Conservation (phyloP, 306 rosid genomes). For the Dryas alaskensis region DNA sequence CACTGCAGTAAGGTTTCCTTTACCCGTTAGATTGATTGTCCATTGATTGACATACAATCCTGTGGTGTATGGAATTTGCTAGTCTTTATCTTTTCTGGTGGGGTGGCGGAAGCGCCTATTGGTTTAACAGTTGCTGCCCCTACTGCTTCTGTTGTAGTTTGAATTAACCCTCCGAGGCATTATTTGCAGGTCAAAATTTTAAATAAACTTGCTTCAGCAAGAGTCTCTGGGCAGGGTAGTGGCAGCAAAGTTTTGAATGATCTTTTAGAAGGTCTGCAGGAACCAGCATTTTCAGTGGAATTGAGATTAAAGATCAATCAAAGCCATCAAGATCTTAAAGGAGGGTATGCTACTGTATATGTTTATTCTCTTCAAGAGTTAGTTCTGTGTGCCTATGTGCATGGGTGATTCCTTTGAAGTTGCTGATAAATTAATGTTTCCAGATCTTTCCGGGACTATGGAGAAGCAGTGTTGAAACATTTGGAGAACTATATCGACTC, state of each 20-base stretch:
- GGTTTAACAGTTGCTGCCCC: background rate
- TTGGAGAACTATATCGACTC: constrained; percentile 58
- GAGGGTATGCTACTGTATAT: constrained; percentile 53
- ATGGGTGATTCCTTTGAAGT: constrained; percentile 26
- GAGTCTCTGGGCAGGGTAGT: constrained; percentile 66
- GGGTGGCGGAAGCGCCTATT: background rate
- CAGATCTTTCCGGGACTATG: constrained; percentile 89
- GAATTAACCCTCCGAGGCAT: background rate
- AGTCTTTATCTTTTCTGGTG: background rate
- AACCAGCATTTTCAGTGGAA: constrained; percentile 71
- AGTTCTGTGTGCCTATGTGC: background rate
- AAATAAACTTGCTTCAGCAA: constrained; percentile 84
- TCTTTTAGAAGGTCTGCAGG: constrained; percentile 72
- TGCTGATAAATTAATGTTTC: constrained; percentile 31
- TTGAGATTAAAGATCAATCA: constrained; percentile 84
- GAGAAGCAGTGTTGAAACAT: constrained; percentile 80
- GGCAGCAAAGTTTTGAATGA: constrained; percentile 90
- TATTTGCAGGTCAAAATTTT: constrained; percentile 79
- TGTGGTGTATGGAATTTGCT: background rate
- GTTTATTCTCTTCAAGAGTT: constrained; percentile 16
- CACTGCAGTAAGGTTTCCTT: constrained; percentile 2
- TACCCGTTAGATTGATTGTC: background rate
- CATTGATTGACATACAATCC: background rate
- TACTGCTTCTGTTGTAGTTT: background rate
- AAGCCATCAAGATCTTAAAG: constrained; percentile 78